Percentiles rank a stretch among this genome's conserved stretches.
phyloP scores from a whole-genome alignment of 306 rosid species.

The Vicia villosa region DNA sequence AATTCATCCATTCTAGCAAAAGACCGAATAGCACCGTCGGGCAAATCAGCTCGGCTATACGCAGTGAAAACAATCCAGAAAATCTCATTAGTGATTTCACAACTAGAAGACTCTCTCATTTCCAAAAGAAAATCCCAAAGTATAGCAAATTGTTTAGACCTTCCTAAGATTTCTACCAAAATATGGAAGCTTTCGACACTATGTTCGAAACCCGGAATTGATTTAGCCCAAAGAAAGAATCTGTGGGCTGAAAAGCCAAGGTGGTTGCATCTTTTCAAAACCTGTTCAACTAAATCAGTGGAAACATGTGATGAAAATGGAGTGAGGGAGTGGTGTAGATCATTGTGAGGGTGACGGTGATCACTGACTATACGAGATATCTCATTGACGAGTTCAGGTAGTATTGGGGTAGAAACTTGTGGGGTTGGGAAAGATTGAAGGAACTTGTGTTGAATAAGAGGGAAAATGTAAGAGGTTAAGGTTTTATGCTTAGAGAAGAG shows the following conservation, averaged over 20 bases:
- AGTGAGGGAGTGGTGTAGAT: constrained; percentile 62
- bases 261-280: constrained; percentile 77
- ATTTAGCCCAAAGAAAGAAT: constrained; percentile 89
- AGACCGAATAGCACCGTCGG: constrained; percentile 75
- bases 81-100: constrained; percentile 50
- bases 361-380: constrained; percentile 84
- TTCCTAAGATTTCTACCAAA: constrained; percentile 75
- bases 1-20: constrained; percentile 79
- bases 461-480: constrained; percentile 35
- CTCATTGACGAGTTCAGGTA: constrained; percentile 66
- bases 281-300: constrained; percentile 72
- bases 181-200: constrained; percentile 65
- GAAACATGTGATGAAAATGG: constrained; percentile 65
- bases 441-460: constrained; percentile 38
- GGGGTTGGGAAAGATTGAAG: constrained; percentile 35
- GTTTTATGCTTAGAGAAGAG: constrained; percentile 41
- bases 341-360: constrained; percentile 77
- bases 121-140: constrained; percentile 88
- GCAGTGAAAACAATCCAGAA: constrained; percentile 79
- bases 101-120: constrained; percentile 54
- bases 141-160: constrained; percentile 70
- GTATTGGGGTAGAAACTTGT: constrained; percentile 34
- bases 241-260: constrained; percentile 83
- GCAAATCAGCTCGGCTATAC: constrained; percentile 72
- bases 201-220: constrained; percentile 68